Percentiles rank a stretch among this genome's conserved stretches.
Evolutionary conservation across 2,329 filamentous ascomycete genomes (phyloP).

Genomic region (Stachybotrys elegans): DNA sequence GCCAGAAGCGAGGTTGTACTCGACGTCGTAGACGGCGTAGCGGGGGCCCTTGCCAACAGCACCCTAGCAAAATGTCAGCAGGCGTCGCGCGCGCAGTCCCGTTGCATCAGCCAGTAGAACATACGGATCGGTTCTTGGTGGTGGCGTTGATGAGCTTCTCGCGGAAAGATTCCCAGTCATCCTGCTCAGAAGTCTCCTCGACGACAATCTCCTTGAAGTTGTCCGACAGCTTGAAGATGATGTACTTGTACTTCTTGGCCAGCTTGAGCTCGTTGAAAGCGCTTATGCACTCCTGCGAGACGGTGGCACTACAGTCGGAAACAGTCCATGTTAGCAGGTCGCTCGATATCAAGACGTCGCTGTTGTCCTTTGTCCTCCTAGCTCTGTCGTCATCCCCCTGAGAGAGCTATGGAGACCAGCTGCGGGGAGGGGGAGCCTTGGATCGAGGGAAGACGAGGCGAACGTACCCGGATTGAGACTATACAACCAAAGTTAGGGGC

Average conservation of each 20-base stretch:
- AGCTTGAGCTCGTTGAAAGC: conserved; percentile 81
- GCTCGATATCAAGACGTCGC: too few species aligned
- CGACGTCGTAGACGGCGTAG: conserved; percentile 82
- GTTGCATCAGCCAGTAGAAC: too few species aligned
- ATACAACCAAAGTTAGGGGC: not conserved
- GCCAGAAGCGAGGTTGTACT: conserved; percentile 66
- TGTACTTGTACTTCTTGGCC: conserved; percentile 75
- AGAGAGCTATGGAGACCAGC: too few species aligned
- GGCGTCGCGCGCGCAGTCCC: too few species aligned
- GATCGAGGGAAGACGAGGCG: conserved; percentile 17
- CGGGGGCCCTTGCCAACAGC: conserved; percentile 63
- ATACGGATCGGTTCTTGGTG: conserved; percentile 64
- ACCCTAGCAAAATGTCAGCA: conserved; percentile 34
- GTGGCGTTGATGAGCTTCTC: conserved; percentile 70
- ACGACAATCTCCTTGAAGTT: conserved; percentile 78
- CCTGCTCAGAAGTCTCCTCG: conserved; percentile 63
- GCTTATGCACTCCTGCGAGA: conserved; percentile 65
- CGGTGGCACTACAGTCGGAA: conserved; percentile 63
- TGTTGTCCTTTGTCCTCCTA: too few species aligned
- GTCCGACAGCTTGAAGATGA: conserved; percentile 84
- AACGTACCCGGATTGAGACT: conserved; percentile 68
- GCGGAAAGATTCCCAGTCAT: conserved; percentile 69
- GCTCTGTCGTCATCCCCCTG: too few species aligned
- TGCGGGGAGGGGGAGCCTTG: conserved; percentile 6
- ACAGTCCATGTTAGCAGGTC: conserved; percentile 22